These are phyloP conservation scores for Plasmopara muralis DNA, from an alignment of 352 stramenopile genomes.

Conservation along the genomic window DNA sequence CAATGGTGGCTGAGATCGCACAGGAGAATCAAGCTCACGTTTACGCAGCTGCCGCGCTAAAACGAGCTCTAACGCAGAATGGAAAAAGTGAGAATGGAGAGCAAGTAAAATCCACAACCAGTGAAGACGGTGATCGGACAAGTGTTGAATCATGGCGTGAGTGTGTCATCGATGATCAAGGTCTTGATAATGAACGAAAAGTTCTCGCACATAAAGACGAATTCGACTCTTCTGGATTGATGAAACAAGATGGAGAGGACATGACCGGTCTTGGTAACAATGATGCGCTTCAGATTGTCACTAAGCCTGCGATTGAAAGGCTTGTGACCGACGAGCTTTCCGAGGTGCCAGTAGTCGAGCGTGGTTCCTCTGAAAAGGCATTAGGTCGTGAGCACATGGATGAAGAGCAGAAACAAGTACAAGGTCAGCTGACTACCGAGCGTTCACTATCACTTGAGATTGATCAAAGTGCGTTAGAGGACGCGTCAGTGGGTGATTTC, in stretches of 20 bases:
- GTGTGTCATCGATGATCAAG: constrained; percentile 1
- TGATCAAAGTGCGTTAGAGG: neutral
- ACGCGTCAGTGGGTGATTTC: neutral
- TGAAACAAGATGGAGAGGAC: constrained; percentile 5
- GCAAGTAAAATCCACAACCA: neutral
- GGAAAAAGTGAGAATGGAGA: constrained; percentile 1
- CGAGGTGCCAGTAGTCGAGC: neutral
- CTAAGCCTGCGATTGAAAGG: neutral
- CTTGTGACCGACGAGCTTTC: neutral
- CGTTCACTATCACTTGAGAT: neutral
- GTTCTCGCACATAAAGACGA: constrained; percentile 1
- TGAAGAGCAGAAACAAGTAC: constrained; percentile 2
- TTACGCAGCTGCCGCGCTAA: constrained; percentile 7
- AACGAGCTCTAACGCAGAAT: constrained; percentile 5
- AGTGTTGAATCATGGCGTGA: neutral
- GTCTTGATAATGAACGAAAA: neutral
- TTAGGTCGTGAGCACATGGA: neutral
- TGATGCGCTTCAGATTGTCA: neutral
- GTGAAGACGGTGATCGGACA: constrained; percentile 1
- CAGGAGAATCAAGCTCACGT: constrained; percentile 6
- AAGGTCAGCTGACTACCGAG: neutral
- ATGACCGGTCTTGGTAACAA: neutral
- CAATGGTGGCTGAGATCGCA: constrained; percentile 3
- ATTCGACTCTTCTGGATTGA: neutral
- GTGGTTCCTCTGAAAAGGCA: neutral